These are phyloP conservation scores for Trichoderma asperelloides DNA, from an alignment of 495 filamentous ascomycete genomes.

Conservation along the genomic window DNA sequence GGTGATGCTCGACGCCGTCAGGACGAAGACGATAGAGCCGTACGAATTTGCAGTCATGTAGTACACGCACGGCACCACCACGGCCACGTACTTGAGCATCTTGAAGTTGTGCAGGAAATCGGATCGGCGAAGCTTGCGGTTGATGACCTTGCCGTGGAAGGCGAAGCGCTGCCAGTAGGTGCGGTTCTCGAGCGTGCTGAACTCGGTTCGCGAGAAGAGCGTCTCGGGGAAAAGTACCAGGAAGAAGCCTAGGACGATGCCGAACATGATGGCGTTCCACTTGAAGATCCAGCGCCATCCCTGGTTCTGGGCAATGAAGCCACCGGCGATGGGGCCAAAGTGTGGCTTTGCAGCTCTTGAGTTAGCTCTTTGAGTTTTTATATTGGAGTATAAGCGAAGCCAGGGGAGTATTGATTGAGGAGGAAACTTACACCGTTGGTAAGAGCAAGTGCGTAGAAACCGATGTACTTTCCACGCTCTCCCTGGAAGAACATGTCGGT, in stretches of 20 bases:
- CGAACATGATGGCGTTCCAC: conserved; percentile 18
- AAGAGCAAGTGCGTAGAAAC: conserved; percentile 21
- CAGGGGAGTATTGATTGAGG: neutral
- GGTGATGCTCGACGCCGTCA: conserved; percentile 20
- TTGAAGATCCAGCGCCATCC: conserved; percentile 18
- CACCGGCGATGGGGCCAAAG: conserved; percentile 10
- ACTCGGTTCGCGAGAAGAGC: conserved; percentile 20
- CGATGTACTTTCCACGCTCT: conserved; percentile 21
- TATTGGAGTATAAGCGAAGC: conserved; percentile 9
- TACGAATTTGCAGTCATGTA: conserved; percentile 22
- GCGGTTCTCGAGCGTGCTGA: conserved; percentile 16
- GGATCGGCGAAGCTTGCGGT: conserved; percentile 13
- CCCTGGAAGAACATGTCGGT: conserved; percentile 23
- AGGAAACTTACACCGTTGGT: conserved; percentile 23
- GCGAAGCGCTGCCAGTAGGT: conserved; percentile 17
- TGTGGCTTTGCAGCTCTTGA: neutral
- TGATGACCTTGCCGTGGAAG: conserved; percentile 20
- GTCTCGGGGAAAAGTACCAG: conserved; percentile 24
- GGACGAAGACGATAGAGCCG: conserved; percentile 21
- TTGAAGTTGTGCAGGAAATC: conserved; percentile 21
- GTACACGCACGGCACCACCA: conserved; percentile 21
- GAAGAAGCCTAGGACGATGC: conserved; percentile 14
- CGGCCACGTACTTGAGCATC: conserved; percentile 22
- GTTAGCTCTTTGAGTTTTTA: neutral
- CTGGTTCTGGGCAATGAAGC: neutral